Base-by-base conservation (phyloP, 257 asterid genomes). In the Cynanchum wilfordii region DNA sequence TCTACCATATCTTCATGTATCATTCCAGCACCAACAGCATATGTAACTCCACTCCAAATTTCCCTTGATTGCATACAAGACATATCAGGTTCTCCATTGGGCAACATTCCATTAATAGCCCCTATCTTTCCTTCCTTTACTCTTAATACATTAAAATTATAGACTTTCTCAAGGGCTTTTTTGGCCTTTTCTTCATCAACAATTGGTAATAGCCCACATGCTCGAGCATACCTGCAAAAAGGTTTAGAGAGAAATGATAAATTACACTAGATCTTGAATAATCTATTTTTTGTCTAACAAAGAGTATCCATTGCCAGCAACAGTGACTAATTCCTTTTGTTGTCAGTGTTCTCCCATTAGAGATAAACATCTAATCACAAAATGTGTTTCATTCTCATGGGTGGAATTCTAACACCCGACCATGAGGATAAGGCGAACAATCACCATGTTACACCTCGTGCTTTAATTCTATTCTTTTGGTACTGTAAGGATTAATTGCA, bases 21-120 rank as follows among this genome's bases (percentile, higher is more conserved):
- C 99, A 95, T 95, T 71, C 84, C 86, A 69, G 99, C 99, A 8
- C 97, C 96, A 75, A 95, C 87, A 76, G 95, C 95, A 76, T 95
- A 95, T 8, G 99, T 95, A 65, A 90, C 82, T 68, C 99, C 99
- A 63, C 86, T 80, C 99, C 99, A 95, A 72, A 95, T 84, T 84
- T 95, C 99, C 83, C 97, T 90, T 0, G 99, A 92, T 79, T 95
- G 99, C 94, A 92, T 45, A 40, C 86, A 80, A 24, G 87, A 85
- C 82, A 76, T 68, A 73, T 95, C 99, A 2, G 86, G 89, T 79
- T 92, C 89, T 47, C 99, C 99, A 76, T 72, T 90, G 7, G 98
- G 98, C 27, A 84, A 84, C 98, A 95, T 95, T 59, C 99, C 99
- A 56, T 95, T 95, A 49, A 84, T 86, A 63, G 99, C 99, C 62